Evolutionary conservation across 2,329 filamentous ascomycete species (phyloP).

Genomic region (Ascosphaera pollenicola): DNA sequence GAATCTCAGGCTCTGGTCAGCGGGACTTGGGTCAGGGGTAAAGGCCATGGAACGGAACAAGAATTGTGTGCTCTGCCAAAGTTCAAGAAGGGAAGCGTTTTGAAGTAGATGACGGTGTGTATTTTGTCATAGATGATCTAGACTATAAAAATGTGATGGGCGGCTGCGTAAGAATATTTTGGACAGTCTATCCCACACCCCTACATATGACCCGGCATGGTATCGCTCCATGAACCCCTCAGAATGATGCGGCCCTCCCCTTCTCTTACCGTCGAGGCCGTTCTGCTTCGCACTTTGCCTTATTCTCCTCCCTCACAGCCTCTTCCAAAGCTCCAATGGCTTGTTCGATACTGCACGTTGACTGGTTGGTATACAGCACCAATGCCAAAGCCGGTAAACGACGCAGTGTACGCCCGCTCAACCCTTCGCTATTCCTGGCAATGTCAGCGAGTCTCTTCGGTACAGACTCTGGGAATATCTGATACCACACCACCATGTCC

Average conservation of each 20-base stretch:
- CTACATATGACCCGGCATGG: too few species aligned
- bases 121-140: too few species aligned
- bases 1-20: too few species aligned
- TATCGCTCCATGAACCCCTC: too few species aligned
- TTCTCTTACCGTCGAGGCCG: neutral
- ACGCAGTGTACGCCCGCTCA: slow-evolving; percentile 22
- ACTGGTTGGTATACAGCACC: slow-evolving; percentile 17
- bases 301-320: slow-evolving; percentile 15
- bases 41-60: slow-evolving; percentile 1
- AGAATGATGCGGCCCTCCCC: too few species aligned
- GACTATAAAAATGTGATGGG: too few species aligned
- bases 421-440: slow-evolving; percentile 12
- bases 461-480: slow-evolving; percentile 10
- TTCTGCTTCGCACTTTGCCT: slow-evolving; percentile 7
- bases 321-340: slow-evolving; percentile 17
- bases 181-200: too few species aligned
- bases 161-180: too few species aligned
- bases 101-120: too few species aligned
- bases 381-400: slow-evolving; percentile 20
- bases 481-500: slow-evolving; percentile 12
- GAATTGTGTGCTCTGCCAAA: slow-evolving; percentile 1
- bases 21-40: neutral
- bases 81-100: too few species aligned
- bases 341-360: slow-evolving; percentile 14
- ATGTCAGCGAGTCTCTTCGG: slow-evolving; percentile 11